Evolutionary conservation across 2,329 filamentous ascomycete genomes (phyloP).

Genomic region (Apiospora kogelbergensis): DNA sequence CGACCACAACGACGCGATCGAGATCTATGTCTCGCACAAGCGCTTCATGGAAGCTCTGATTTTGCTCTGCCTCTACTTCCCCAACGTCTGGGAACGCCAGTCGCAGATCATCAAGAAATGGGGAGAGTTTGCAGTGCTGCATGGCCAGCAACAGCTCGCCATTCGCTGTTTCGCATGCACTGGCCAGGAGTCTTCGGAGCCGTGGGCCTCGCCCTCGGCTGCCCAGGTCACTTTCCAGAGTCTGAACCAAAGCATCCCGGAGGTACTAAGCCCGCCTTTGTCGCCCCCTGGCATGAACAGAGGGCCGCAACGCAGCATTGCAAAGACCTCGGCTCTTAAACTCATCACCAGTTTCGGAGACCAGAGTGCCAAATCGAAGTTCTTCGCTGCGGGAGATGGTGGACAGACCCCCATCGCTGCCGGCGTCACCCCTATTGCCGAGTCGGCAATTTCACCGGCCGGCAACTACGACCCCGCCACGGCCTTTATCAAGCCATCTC

Average conservation of each 20-base stretch:
- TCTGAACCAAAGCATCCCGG: slow-evolving; percentile 54
- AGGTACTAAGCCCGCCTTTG: slow-evolving; percentile 68
- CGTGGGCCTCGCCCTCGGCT: slow-evolving; percentile 85
- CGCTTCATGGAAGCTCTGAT: slow-evolving; percentile 92
- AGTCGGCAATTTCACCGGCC: slow-evolving; percentile 72
- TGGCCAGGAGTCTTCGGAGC: slow-evolving; percentile 78
- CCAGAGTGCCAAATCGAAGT: slow-evolving; percentile 59
- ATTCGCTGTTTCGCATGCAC: slow-evolving; percentile 94
- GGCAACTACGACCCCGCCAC: slow-evolving; percentile 61
- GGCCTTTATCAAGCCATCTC: slow-evolving; percentile 66
- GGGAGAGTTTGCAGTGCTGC: slow-evolving; percentile 87
- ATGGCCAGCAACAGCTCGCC: slow-evolving; percentile 85
- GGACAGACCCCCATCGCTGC: slow-evolving; percentile 75
- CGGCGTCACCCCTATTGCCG: slow-evolving; percentile 85
- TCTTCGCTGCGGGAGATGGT: slow-evolving; percentile 57
- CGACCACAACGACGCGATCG: slow-evolving; percentile 90
- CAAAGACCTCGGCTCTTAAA: slow-evolving; percentile 82
- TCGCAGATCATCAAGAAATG: slow-evolving; percentile 87
- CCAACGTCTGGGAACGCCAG: slow-evolving; percentile 87
- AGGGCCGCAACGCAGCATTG: slow-evolving; percentile 62
- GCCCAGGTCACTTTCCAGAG: slow-evolving; percentile 57
- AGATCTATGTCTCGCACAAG: slow-evolving; percentile 91
- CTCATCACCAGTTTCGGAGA: slow-evolving; percentile 87
- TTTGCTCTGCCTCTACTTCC: slow-evolving; percentile 79
- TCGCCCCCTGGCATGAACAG: slow-evolving; percentile 67